phyloP scores from a whole-genome alignment of 2,329 filamentous ascomycete genomes.

The Coniochaeta sp. region DNA sequence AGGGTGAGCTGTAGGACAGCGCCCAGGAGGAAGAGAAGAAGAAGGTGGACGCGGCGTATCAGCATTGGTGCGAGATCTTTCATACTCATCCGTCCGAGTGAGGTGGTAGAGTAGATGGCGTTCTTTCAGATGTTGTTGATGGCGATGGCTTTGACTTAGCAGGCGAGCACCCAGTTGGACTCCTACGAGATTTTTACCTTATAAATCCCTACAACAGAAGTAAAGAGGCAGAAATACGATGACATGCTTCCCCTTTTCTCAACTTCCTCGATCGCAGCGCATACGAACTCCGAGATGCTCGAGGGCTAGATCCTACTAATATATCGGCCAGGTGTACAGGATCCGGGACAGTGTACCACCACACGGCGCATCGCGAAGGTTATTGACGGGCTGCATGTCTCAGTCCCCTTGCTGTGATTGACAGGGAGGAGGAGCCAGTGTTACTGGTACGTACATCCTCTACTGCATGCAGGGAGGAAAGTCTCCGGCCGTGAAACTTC shows the following conservation, averaged over 20 bases:
- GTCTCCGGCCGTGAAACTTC: too few relatives aligned
- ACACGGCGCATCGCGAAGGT: not conserved
- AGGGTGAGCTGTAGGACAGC: not conserved
- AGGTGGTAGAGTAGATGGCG: not conserved
- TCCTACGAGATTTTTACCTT: not conserved
- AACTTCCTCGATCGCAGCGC: not conserved
- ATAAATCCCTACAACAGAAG: not conserved
- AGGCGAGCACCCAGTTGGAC: slow-evolving; percentile 41
- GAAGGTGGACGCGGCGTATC: not conserved
- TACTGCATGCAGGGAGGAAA: too few relatives aligned
- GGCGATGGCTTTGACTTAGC: slow-evolving; percentile 57
- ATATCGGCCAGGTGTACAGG: not conserved
- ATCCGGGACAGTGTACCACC: not conserved
- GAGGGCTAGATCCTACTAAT: too few relatives aligned
- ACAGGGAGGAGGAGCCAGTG: not conserved
- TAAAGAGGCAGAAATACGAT: not conserved
- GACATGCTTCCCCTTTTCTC: not conserved
- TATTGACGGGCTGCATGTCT: not conserved
- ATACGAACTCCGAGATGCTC: too few relatives aligned
- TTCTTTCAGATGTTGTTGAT: slow-evolving; percentile 11
- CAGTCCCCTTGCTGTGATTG: not conserved
- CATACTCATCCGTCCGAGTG: slow-evolving; percentile 16
- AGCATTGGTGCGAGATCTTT: not conserved
- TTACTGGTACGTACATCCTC: too few relatives aligned
- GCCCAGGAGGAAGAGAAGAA: not conserved